These are phyloP conservation scores for Cyclotella kingstonii DNA, from an alignment of 108 stramenopile genomes.

Conservation along the genomic window DNA sequence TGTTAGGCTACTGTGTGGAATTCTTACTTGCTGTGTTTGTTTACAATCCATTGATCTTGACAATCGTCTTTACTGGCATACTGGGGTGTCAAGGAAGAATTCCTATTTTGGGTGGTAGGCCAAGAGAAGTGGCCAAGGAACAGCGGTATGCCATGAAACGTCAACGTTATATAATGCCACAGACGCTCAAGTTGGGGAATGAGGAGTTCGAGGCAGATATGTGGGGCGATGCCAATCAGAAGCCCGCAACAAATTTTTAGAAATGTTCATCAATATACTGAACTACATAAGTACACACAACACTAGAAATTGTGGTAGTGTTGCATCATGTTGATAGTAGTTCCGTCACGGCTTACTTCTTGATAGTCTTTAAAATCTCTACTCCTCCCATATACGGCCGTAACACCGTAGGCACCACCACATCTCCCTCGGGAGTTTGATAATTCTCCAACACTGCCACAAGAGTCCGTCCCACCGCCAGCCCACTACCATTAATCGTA, in stretches of 20 bases:
- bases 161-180: constrained; percentile 33
- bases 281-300: not conserved
- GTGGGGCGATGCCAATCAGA: constrained; percentile 28
- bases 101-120: constrained; percentile 60
- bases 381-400: constrained; percentile 90
- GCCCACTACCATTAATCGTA: constrained; percentile 97
- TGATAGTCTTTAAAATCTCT: constrained; percentile 72
- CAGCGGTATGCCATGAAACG: constrained; percentile 37
- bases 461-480: constrained; percentile 95
- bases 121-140: constrained; percentile 47
- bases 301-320: not conserved
- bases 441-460: constrained; percentile 98
- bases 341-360: too few relatives aligned
- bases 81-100: constrained; percentile 53
- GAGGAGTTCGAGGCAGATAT: constrained; percentile 37
- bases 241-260: constrained; percentile 34
- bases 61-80: constrained; percentile 63
- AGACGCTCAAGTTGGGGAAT: constrained; percentile 35
- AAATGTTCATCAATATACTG: not conserved
- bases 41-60: constrained; percentile 60
- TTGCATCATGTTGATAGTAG: not conserved
- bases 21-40: constrained; percentile 59
- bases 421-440: constrained; percentile 88
- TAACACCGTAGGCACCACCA: constrained; percentile 88
- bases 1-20: constrained; percentile 63